phyloP scores from a whole-genome alignment of 768 basidiomycete genomes.

The Kondoa malvinella region DNA sequence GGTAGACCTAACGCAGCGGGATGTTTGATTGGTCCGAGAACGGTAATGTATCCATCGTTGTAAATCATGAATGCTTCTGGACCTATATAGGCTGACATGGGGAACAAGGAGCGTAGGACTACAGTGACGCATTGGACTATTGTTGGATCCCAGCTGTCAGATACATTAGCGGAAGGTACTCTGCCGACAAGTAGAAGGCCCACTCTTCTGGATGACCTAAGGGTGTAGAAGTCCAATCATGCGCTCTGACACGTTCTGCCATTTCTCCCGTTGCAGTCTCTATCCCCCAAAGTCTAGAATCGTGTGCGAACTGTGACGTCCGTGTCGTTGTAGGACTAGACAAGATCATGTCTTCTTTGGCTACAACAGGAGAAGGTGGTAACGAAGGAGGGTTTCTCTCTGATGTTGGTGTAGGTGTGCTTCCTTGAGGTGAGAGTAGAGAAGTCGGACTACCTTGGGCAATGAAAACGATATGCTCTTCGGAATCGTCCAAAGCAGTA shows the following conservation, averaged over 20 bases:
- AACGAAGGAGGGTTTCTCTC: too few relatives aligned
- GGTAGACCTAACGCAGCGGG: neutral
- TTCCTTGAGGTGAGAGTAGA: neutral
- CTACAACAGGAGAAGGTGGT: too few relatives aligned
- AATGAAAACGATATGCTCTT: neutral
- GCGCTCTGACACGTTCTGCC: slow-evolving; percentile 6
- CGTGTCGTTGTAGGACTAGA: too few relatives aligned
- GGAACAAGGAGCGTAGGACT: neutral
- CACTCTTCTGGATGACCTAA: slow-evolving; percentile 10
- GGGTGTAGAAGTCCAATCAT: slow-evolving; percentile 12
- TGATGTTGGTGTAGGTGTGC: neutral
- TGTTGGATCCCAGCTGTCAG: neutral
- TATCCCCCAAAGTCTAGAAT: neutral
- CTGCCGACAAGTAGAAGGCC: too few relatives aligned
- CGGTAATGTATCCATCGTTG: slow-evolving; percentile 14
- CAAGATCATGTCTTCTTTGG: too few relatives aligned
- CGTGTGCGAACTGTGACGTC: neutral
- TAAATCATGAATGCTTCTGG: slow-evolving; percentile 13
- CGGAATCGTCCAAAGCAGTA: neutral
- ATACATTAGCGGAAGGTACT: slow-evolving; percentile 9
- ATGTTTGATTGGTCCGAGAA: slow-evolving; percentile 2
- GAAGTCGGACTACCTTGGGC: neutral
- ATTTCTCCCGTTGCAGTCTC: slow-evolving; percentile 6
- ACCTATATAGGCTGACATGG: slow-evolving; percentile 13
- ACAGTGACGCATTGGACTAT: neutral